A percentile compares a stretch with the other conserved stretches of the same genome.
phyloP scores from a whole-genome alignment of 148 eudicot species.

The Fallopia convolvulus region DNA sequence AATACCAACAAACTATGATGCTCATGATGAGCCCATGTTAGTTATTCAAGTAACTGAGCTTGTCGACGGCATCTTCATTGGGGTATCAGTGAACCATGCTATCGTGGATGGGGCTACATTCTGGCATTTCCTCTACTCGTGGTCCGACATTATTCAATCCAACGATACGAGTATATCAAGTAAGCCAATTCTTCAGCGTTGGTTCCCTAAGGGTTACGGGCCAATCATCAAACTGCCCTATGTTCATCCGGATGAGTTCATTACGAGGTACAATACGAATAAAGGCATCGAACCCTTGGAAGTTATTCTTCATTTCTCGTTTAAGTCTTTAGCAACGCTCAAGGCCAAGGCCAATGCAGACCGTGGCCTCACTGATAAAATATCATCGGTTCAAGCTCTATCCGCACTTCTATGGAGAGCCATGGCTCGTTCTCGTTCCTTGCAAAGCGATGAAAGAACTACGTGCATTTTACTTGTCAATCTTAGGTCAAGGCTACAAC shows the following conservation, averaged over 20 bases:
- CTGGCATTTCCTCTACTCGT: conserved; percentile 50
- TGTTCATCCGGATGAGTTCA: conserved; percentile 24
- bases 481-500: conserved; percentile 51
- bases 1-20: background rate
- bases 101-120: conserved; percentile 49
- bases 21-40: background rate
- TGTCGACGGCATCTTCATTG: conserved; percentile 45
- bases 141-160: conserved; percentile 31
- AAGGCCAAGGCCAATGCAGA: conserved; percentile 49
- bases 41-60: conserved; percentile 1
- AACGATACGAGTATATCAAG: background rate
- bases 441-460: background rate
- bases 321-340: conserved; percentile 37
- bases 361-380: conserved; percentile 14
- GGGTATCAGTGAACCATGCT: conserved; percentile 43
- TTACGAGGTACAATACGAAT: conserved; percentile 8
- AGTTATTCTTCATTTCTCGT: conserved; percentile 56
- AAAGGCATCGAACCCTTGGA: conserved; percentile 27
- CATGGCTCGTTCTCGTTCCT: conserved; percentile 45
- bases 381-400: conserved; percentile 63
- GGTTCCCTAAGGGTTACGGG: conserved; percentile 23
- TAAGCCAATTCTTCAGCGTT: conserved; percentile 16
- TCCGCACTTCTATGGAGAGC: conserved; percentile 63
- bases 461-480: conserved; percentile 54
- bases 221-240: conserved; percentile 25